Evolutionary conservation across 169 alveolate species (phyloP).

Genomic region (Plasmodium yoelii): DNA sequence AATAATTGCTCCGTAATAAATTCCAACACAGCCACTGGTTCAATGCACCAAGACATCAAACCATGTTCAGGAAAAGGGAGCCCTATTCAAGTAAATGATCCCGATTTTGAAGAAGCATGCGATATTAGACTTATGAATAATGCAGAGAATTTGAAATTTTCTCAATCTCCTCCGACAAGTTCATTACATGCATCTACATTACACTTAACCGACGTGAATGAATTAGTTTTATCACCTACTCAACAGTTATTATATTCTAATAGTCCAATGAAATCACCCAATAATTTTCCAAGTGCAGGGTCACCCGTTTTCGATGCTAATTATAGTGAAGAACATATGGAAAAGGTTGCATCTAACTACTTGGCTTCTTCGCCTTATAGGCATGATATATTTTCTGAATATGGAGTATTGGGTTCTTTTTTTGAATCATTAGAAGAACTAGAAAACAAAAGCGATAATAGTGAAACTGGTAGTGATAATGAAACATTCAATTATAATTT

Average conservation of each 20-base stretch:
- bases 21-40: not conserved
- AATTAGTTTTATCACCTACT: constrained; percentile 68
- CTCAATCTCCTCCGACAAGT: constrained; percentile 75
- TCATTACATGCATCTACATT: constrained; percentile 69
- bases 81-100: constrained; percentile 51
- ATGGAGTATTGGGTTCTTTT: constrained; percentile 63
- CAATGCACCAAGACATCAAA: not conserved
- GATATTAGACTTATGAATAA: constrained; percentile 71
- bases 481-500: constrained; percentile 17
- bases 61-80: not conserved
- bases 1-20: constrained; percentile 6
- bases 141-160: constrained; percentile 63
- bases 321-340: constrained; percentile 67
- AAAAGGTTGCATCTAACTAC: constrained; percentile 64
- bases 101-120: constrained; percentile 76
- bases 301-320: constrained; percentile 67
- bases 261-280: constrained; percentile 69
- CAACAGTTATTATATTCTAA: constrained; percentile 48
- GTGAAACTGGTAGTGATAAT: constrained; percentile 68
- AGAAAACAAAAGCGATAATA: constrained; percentile 60
- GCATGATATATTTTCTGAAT: constrained; percentile 70
- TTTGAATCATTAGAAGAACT: constrained; percentile 68
- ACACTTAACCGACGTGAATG: constrained; percentile 74
- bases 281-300: constrained; percentile 18
- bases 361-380: constrained; percentile 62